Base-by-base conservation (phyloP, 441 rosid species). In the Raphanus hybrid region DNA sequence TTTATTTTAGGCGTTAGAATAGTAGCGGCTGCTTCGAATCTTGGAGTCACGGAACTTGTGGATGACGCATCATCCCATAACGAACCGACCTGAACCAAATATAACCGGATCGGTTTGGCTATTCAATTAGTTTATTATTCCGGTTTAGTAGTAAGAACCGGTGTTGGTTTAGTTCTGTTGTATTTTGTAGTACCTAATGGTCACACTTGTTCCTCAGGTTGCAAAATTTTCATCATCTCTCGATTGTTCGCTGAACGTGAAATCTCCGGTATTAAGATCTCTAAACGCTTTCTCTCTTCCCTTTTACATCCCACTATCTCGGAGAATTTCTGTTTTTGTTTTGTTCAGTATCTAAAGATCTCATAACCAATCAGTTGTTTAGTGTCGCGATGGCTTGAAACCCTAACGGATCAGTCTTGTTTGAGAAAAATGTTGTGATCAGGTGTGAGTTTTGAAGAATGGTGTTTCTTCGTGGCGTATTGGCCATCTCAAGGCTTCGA, bases 361-460 rank as follows among this genome's bases (percentile, higher is more conserved):
- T 15, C 18, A 2, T 15, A 52, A 52, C 9, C 1, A 7, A 15
- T 14, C 57, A 52, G 8, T 52, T 50, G 55, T 50, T 50, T 50
- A 50, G 18, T 50, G 8, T 50, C 55, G 39, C 7, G 7, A 48
- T n/a, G 5, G 55, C 55, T n/a, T 48, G 55, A 48, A 48, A 50
- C 20, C 57, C 18, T 52, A 52, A 52, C 57, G 20, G 57, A 52
- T 52, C 57, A 52, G 52, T 52, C 26, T 16, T 54, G 26, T 54
- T 54, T 54, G 59, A 54, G 59, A 50, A 14, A 48, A 50, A 14
- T 54, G 23, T 45, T 12, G 26, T 54, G 26, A 54, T 54, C 59
- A 54, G 59, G 59, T 54, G 59, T 54, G 59, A 15, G 59, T 54
- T 54, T 54, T 54, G 59, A 54, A 54, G 23, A 54, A 54, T 54